Evolutionary conservation across 345 rosid species (phyloP).

Genomic region (Geranium rotundifolium): DNA sequence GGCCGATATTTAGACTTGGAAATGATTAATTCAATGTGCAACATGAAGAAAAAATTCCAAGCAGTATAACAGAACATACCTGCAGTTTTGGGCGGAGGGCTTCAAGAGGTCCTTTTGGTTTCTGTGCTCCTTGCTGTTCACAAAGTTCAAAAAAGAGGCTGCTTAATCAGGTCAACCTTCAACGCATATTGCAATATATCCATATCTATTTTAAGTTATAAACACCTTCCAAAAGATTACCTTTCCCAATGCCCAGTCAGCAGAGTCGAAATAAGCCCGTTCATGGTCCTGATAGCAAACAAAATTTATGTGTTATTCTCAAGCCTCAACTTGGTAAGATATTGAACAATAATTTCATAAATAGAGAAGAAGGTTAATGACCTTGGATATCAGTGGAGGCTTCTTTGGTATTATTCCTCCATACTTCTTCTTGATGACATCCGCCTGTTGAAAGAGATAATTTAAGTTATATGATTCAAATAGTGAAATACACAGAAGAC

Average conservation of each 20-base stretch:
- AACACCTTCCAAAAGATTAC: slow-evolving; percentile 19
- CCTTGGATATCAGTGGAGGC: slow-evolving; percentile 75
- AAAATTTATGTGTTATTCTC: slow-evolving; percentile 1
- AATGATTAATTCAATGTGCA: neutral
- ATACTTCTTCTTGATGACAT: slow-evolving; percentile 50
- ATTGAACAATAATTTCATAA: neutral
- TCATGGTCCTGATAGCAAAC: slow-evolving; percentile 56
- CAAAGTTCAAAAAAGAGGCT: slow-evolving; percentile 3
- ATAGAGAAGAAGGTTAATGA: slow-evolving; percentile 3
- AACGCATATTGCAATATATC: neutral
- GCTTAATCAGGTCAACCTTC: neutral
- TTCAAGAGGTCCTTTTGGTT: slow-evolving; percentile 76
- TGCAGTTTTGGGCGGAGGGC: slow-evolving; percentile 82
- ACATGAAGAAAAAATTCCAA: neutral
- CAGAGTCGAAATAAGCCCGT: slow-evolving; percentile 81
- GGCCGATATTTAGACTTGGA: neutral
- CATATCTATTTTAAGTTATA: neutral
- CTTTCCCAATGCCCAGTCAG: slow-evolving; percentile 94
- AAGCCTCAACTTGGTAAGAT: slow-evolving; percentile 8
- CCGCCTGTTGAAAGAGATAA: slow-evolving; percentile 34
- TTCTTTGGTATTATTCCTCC: slow-evolving; percentile 64
- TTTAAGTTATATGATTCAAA: too few species aligned
- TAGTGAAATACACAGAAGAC: neutral
- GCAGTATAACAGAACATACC: slow-evolving; percentile 17
- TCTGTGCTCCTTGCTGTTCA: slow-evolving; percentile 59